A percentile compares a stretch with the other conserved stretches of the same genome.
Evolutionary conservation across 2,329 filamentous ascomycete species (phyloP).

Genomic region (Pestalotiopsis fici): DNA sequence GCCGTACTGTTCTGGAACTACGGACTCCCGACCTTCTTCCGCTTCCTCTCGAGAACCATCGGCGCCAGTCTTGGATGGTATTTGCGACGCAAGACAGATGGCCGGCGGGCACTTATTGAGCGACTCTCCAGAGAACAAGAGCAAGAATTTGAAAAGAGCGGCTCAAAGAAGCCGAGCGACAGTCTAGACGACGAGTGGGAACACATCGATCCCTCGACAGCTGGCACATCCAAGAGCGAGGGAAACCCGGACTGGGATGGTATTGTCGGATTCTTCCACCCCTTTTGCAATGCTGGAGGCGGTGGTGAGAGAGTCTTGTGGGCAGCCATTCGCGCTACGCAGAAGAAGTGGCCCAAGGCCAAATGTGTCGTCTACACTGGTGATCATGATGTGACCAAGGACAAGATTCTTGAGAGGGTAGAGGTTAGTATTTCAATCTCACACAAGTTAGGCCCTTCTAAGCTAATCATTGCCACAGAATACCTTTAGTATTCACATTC

Average conservation of each 20-base stretch:
- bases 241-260: constrained; percentile 71
- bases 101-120: constrained; percentile 60
- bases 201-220: constrained; percentile 57
- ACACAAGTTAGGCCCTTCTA: not conserved
- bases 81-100: constrained; percentile 63
- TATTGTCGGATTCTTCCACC: constrained; percentile 94
- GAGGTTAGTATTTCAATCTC: constrained; percentile 54
- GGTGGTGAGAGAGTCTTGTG: constrained; percentile 95
- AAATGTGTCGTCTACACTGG: constrained; percentile 94
- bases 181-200: constrained; percentile 68
- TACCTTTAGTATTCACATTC: constrained; percentile 89
- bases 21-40: constrained; percentile 32
- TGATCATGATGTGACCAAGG: constrained; percentile 85
- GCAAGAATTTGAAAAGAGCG: constrained; percentile 31
- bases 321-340: constrained; percentile 90
- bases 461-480: constrained; percentile 46
- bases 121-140: constrained; percentile 48
- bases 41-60: constrained; percentile 35
- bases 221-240: constrained; percentile 36
- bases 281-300: constrained; percentile 96
- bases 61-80: constrained; percentile 58
- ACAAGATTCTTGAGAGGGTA: constrained; percentile 75
- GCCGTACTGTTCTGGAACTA: constrained; percentile 28
- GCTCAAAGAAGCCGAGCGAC: constrained; percentile 29
- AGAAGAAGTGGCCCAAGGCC: constrained; percentile 83